A percentile compares a stretch with the other conserved stretches of the same genome.
Conservation (phyloP, 148 eudicot species). For the Linanthus parryae region DNA sequence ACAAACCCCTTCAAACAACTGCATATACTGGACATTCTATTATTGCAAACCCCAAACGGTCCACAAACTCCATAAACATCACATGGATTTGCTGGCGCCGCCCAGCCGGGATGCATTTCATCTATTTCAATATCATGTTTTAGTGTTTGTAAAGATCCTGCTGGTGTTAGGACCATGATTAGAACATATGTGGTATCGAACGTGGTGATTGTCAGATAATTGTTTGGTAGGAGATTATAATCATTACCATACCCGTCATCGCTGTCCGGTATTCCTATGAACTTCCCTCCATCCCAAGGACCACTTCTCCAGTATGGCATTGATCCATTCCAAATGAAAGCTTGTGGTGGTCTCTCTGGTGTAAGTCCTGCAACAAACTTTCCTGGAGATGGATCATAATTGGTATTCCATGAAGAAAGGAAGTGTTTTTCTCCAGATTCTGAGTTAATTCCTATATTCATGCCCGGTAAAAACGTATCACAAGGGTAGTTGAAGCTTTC, state of each 20-base stretch:
- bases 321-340: background rate
- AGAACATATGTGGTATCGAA: background rate
- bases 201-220: background rate
- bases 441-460: no score
- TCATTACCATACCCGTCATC: background rate
- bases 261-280: background rate
- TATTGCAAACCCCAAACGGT: conserved; percentile 15
- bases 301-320: conserved; percentile 10
- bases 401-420: no score
- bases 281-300: conserved; percentile 12
- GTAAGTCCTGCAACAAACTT: background rate
- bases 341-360: background rate
- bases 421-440: no score
- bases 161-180: background rate
- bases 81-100: background rate
- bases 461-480: no score
- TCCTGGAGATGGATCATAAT: no score
- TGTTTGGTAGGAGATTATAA: background rate
- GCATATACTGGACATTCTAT: conserved; percentile 2
- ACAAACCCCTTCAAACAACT: conserved; percentile 14
- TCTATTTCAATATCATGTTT: background rate
- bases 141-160: background rate
- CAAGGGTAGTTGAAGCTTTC: no score
- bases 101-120: no score
- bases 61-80: conserved; percentile 2